Conservation (phyloP, 768 basidiomycete species). For the Lactarius pseudohatsudake region DNA sequence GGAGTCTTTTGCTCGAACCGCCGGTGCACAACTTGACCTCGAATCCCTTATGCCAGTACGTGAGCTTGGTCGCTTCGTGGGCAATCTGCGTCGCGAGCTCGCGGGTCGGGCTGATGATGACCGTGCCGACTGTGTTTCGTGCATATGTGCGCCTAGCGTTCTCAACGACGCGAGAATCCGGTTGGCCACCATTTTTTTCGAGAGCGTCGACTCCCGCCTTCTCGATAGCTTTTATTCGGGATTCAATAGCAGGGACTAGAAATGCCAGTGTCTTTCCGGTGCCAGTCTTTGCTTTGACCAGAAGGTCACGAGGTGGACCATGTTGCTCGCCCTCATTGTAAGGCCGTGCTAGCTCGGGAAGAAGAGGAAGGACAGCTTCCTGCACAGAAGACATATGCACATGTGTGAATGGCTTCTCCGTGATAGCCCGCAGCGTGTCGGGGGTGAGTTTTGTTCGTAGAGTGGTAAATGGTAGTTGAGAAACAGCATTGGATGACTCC, state of each 20-base stretch:
- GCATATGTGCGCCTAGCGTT: slow-evolving; percentile 43
- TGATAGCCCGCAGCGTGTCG: slow-evolving; percentile 57
- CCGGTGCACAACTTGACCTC: slow-evolving; percentile 77
- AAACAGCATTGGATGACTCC: slow-evolving; percentile 1
- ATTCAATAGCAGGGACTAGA: slow-evolving; percentile 82
- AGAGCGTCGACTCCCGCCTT: slow-evolving; percentile 43
- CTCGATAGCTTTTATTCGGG: slow-evolving; percentile 61
- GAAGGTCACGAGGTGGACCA: slow-evolving; percentile 55
- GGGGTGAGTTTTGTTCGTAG: slow-evolving; percentile 37
- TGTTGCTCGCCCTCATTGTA: slow-evolving; percentile 39
- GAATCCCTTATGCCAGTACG: slow-evolving; percentile 58
- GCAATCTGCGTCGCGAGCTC: slow-evolving; percentile 91
- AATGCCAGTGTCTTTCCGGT: slow-evolving; percentile 90
- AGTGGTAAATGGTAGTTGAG: slow-evolving; percentile 33
- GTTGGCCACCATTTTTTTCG: slow-evolving; percentile 42
- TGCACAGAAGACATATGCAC: slow-evolving; percentile 81
- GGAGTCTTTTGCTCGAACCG: slow-evolving; percentile 62
- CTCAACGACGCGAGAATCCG: slow-evolving; percentile 35
- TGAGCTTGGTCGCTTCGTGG: slow-evolving; percentile 70
- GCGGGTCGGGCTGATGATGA: slow-evolving; percentile 87
- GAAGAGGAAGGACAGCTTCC: slow-evolving; percentile 68
- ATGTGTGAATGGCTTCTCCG: slow-evolving; percentile 61
- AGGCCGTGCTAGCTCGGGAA: slow-evolving; percentile 66
- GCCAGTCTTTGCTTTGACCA: slow-evolving; percentile 87
- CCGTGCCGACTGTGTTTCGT: slow-evolving; percentile 56